These are phyloP conservation scores for Cruciata laevipes DNA, from an alignment of 257 asterid species.

Conservation along the genomic window DNA sequence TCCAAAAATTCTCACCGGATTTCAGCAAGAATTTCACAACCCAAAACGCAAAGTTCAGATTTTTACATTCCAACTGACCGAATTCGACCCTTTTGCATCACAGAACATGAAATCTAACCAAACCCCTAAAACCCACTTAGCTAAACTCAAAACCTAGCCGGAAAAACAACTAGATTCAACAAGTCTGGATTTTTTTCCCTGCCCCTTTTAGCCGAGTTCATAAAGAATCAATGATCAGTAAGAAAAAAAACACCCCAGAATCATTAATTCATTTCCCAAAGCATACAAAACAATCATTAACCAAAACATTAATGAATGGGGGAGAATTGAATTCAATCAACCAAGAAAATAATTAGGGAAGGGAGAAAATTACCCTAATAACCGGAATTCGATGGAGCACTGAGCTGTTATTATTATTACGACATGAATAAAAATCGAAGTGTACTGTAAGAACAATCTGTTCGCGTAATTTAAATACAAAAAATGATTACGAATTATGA, in stretches of 20 bases:
- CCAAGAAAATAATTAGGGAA: background rate
- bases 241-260: background rate
- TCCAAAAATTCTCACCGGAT: background rate
- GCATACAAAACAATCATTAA: background rate
- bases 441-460: background rate
- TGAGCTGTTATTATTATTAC: background rate
- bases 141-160: background rate
- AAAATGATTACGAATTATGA: background rate
- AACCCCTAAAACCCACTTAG: background rate
- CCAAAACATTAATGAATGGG: background rate
- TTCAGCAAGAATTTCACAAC: background rate
- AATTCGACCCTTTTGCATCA: background rate
- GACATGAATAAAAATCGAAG: background rate
- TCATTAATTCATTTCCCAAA: background rate
- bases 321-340: background rate
- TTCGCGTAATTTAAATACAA: background rate
- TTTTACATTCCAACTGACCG: background rate
- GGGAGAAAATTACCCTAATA: background rate
- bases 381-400: background rate
- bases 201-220: background rate
- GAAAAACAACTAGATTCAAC: background rate
- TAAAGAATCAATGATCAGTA: background rate
- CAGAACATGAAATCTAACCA: background rate
- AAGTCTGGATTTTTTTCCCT: background rate
- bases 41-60: background rate